These are phyloP conservation scores for Miscanthus sacchariflorus DNA, from an alignment of 202 grass and related monocot genomes.

Conservation along the genomic window DNA sequence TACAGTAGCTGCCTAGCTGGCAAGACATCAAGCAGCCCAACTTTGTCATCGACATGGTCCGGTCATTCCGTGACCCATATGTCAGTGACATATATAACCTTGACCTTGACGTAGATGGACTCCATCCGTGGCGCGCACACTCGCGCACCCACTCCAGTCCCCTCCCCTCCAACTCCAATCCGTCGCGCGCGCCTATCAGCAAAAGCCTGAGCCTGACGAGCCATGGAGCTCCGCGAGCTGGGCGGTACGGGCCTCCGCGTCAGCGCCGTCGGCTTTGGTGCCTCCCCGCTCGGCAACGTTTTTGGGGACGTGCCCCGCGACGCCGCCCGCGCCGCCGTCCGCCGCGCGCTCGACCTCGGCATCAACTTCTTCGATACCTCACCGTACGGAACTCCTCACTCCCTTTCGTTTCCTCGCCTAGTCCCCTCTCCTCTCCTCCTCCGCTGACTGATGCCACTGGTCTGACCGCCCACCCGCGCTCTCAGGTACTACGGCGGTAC, in stretches of 20 bases:
- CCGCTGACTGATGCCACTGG: neutral
- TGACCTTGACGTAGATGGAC: too few species aligned
- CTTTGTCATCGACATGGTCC: too few species aligned
- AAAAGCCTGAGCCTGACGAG: neutral
- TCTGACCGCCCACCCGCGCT: neutral
- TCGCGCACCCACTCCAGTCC: neutral
- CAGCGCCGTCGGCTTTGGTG: conserved; percentile 83
- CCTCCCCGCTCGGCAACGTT: conserved; percentile 85
- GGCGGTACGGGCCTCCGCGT: conserved; percentile 74
- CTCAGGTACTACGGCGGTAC: conserved; percentile 86
- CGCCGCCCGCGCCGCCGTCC: conserved; percentile 72
- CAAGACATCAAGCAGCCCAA: too few species aligned
- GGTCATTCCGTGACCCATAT: too few species aligned
- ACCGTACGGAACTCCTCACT: conserved; percentile 41
- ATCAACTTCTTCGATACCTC: conserved; percentile 99
- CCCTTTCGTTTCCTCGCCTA: neutral
- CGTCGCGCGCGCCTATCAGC: neutral
- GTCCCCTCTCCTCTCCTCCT: too few species aligned
- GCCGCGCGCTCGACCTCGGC: conserved; percentile 75
- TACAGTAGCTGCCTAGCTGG: too few species aligned
- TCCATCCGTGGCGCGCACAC: too few species aligned
- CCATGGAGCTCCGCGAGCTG: conserved; percentile 80
- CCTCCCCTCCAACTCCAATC: neutral
- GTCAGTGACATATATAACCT: too few species aligned
- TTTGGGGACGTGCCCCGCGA: conserved; percentile 69